Base-by-base conservation (phyloP, 2,329 filamentous ascomycete genomes). In the Paraphoma chrysanthemicola region DNA sequence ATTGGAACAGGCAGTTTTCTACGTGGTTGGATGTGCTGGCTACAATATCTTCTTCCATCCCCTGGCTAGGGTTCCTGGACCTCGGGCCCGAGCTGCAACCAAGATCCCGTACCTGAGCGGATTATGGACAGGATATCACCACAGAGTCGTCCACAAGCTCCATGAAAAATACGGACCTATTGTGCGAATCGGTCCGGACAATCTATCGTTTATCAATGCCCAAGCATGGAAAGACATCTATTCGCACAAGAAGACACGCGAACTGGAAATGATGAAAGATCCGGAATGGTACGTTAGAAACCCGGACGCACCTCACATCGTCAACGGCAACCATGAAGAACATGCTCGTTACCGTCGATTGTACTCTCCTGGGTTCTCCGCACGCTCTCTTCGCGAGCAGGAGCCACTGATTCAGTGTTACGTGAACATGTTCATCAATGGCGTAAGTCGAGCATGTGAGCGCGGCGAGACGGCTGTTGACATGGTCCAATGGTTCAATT, bases 351-450 rank as follows among this genome's bases (percentile, higher is more conserved):
- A 64, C 28, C 66, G 77, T 12, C 63, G 71, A 42, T 47, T 73
- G 0, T 60, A 77, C 1, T 65, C 72, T 6, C 64, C 75, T 48
- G 70, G 68, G 3, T 77, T 78, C 59, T 70, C 67, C 2, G 63
- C 74, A 29, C 65, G 69, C 47, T 73, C 73, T 0, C 52, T 78
- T 6, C 65, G 67, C 36, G 62, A 66, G 38, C 75, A 78, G 48
- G 68, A 75, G 48, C 46, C 57, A 9, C 60, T 75, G 58, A 56
- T 81, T 47, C 60, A 73, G 39, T 33, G 47, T 1, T 77, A 79
- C 53, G 69, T 77, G 11, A 68, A 73, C 29, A 63, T 77, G n/a
- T 64, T 80, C 6, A 62, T 80, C 17, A 18, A 59, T 1, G 69
- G 70, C 23, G 53, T 81, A 3, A 65, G 56, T 70, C 66, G 60